A percentile compares a stretch with the other conserved stretches of the same genome.
These are phyloP conservation scores for Hygrophoropsis aurantiaca DNA, from an alignment of 768 basidiomycete species.

Conservation along the genomic window DNA sequence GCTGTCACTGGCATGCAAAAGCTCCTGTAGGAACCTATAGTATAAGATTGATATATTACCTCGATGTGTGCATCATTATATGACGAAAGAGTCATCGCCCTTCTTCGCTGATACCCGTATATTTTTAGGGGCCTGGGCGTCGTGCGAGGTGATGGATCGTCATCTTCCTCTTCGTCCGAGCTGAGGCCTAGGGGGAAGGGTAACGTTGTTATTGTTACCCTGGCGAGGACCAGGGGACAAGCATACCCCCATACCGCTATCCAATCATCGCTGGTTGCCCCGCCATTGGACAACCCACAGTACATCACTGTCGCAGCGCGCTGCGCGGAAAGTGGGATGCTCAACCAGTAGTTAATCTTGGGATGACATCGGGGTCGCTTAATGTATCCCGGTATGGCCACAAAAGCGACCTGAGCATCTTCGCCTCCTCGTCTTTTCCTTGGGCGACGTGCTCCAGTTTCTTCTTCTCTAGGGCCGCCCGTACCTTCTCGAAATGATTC, in stretches of 20 bases:
- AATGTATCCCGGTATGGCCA: slow-evolving; percentile 3
- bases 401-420: slow-evolving; percentile 1
- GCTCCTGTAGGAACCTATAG: neutral
- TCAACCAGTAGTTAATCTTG: too few species aligned
- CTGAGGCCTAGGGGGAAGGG: too few species aligned
- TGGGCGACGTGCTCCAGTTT: neutral
- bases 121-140: slow-evolving; percentile 52
- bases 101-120: slow-evolving; percentile 44
- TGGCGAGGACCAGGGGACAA: too few species aligned
- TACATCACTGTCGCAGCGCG: too few species aligned
- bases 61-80: neutral
- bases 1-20: too few species aligned
- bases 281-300: too few species aligned
- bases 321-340: too few species aligned
- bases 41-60: neutral
- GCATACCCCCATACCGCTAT: too few species aligned
- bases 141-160: slow-evolving; percentile 52
- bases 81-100: slow-evolving; percentile 28
- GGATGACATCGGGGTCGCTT: neutral
- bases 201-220: too few species aligned
- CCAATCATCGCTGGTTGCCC: too few species aligned
- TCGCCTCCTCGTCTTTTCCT: slow-evolving; percentile 3
- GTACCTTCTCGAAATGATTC: slow-evolving; percentile 2
- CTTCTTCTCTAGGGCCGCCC: neutral
- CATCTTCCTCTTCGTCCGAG: slow-evolving; percentile 47